Base-by-base conservation (phyloP, 805 yeast genomes). In the Saccharomycopsis sp. region DNA sequence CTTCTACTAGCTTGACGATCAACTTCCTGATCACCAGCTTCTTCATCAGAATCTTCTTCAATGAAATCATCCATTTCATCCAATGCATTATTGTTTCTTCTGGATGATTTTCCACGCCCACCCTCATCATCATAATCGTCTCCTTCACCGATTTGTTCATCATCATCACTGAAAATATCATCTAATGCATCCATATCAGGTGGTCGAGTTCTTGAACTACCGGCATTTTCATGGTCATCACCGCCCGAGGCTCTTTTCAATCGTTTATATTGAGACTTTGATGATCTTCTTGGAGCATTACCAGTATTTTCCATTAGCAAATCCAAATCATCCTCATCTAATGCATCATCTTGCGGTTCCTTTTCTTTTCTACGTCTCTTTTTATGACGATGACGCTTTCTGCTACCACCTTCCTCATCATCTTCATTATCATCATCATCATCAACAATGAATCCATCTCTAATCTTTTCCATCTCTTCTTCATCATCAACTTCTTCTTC, bases 31-130 rank as follows among this genome's bases (percentile, higher is more conserved):
- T 72, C 68, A 17, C 75, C 65, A 46, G 77, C 83, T 51, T 81
- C 88, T 57, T 88, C 95, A 55, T 87, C 97, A 6, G 94, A 85
- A 63, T 93, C 98, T 50, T 90, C 97, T 64, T 90, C 98, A 54
- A 93, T 93, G 65, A 93, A 93, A 59, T 89, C 98, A 60, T 88
- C 98, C 56, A 90, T 79, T 62, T 93, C 97, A 59, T 88, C 95
- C 53, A n/a, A n/a, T n/a, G 78, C 63, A 62, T 67, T 57, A 59
- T 55, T n/a, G 52, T 51, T 21, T 52, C 52, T 41, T 53, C 42
- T 53, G 60, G 60, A 45, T 57, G 24, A 7, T 11, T 62, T 62
- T 26, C 57, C 65, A 8, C 45, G 57, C 17, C 61, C 64, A 19
- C 57, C 60, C 13, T 51, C 64, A 28, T 50, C 66, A 26, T 61